phyloP scores from a whole-genome alignment of 495 filamentous ascomycete species.

The Cudoniella acicularis region DNA sequence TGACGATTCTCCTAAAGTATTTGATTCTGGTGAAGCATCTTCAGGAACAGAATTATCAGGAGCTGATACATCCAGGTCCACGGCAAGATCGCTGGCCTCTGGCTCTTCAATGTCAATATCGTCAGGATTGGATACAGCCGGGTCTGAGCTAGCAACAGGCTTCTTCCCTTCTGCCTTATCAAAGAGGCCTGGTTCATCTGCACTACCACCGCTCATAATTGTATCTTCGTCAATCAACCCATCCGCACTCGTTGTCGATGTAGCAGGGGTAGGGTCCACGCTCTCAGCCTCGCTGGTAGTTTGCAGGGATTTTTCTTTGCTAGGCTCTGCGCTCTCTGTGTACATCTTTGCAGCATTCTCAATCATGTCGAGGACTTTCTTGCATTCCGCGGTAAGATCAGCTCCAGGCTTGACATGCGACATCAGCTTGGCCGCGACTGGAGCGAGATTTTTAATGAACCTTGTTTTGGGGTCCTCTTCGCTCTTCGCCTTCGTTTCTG shows the following conservation, averaged over 20 bases:
- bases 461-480: slow-evolving; percentile 31
- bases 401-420: slow-evolving; percentile 28
- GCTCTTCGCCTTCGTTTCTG: neutral
- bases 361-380: slow-evolving; percentile 40
- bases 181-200: slow-evolving; percentile 29
- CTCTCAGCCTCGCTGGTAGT: neutral
- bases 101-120: slow-evolving; percentile 46
- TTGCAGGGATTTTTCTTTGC: slow-evolving; percentile 6
- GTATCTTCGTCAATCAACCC: slow-evolving; percentile 14
- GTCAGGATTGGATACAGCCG: slow-evolving; percentile 34
- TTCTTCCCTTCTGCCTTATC: slow-evolving; percentile 22
- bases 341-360: slow-evolving; percentile 42
- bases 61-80: neutral
- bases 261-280: slow-evolving; percentile 15
- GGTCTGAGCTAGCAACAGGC: slow-evolving; percentile 12
- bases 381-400: slow-evolving; percentile 25
- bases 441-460: slow-evolving; percentile 41
- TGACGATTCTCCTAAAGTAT: too few relatives aligned
- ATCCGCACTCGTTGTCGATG: slow-evolving; percentile 6
- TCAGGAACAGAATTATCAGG: neutral
- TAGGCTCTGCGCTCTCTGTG: slow-evolving; percentile 31
- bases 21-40: neutral
- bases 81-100: slow-evolving; percentile 26
- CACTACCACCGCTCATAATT: neutral
- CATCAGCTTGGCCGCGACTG: slow-evolving; percentile 33